Conservation (phyloP, 768 basidiomycete species). For the Lanmaoa rubissima region DNA sequence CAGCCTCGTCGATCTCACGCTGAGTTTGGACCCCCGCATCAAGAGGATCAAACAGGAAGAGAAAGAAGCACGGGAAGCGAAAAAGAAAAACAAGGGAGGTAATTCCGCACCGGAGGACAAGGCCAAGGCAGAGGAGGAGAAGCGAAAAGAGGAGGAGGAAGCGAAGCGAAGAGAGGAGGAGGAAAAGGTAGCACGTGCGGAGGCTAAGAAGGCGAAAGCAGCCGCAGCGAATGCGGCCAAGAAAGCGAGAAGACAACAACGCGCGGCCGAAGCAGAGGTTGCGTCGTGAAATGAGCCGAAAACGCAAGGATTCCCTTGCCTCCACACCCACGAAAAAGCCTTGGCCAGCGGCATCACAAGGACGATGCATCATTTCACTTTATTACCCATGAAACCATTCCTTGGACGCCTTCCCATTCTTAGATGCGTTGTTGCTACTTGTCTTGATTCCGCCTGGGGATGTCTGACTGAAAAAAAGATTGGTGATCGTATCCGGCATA, state of each 20-base stretch:
- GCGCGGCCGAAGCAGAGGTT: slow-evolving; percentile 43
- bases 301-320: neutral
- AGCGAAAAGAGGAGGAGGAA: slow-evolving; percentile 68
- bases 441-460: slow-evolving; percentile 5
- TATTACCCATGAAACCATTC: slow-evolving; percentile 4
- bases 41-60: slow-evolving; percentile 96
- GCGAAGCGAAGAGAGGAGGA: slow-evolving; percentile 78
- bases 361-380: neutral
- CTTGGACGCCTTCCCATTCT: neutral
- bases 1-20: slow-evolving; percentile 79
- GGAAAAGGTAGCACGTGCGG: slow-evolving; percentile 71
- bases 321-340: neutral
- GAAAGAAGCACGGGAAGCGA: slow-evolving; percentile 90
- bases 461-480: slow-evolving; percentile 4
- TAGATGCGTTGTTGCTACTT: slow-evolving; percentile 3
- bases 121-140: slow-evolving; percentile 52
- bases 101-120: slow-evolving; percentile 45
- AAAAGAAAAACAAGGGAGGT: slow-evolving; percentile 63
- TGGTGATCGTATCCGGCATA: neutral
- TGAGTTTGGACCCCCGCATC: slow-evolving; percentile 89
- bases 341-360: neutral
- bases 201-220: slow-evolving; percentile 81
- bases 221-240: slow-evolving; percentile 89
- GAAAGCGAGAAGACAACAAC: slow-evolving; percentile 73
- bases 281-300: slow-evolving; percentile 4